A percentile compares a stretch with the other conserved stretches of the same genome.
Conservation (phyloP, 1,284 basidiomycete genomes). For the Trichosporon sp. region DNA sequence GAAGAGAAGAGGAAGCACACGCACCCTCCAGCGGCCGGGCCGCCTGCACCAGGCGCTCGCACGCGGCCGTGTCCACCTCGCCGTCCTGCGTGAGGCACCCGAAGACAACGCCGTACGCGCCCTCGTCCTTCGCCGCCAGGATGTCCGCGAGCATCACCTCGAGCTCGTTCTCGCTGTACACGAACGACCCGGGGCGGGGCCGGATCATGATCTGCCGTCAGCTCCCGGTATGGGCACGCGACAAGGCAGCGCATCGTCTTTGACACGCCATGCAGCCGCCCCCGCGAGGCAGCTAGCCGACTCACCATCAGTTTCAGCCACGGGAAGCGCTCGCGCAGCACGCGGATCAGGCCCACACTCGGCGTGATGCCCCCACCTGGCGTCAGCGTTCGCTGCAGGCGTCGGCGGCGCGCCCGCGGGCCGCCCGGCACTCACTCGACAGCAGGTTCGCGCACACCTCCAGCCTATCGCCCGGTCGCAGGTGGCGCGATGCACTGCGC, state of each 20-base stretch:
- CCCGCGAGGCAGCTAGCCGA: background rate
- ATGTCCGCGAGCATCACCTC: constrained; percentile 71
- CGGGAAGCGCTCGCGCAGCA: constrained; percentile 55
- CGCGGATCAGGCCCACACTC: constrained; percentile 62
- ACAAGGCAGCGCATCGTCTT: background rate
- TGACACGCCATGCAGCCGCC: background rate
- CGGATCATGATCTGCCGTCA: constrained; percentile 66
- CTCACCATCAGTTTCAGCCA: constrained; percentile 63
- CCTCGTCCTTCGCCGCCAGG: constrained; percentile 43
- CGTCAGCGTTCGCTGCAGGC: background rate
- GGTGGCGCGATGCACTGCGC: constrained; percentile 13
- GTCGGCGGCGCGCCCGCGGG: background rate
- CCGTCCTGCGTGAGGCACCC: constrained; percentile 62
- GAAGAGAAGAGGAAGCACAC: constrained; percentile 8
- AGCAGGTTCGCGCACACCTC: constrained; percentile 69
- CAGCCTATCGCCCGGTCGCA: constrained; percentile 50
- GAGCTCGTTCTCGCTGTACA: constrained; percentile 62
- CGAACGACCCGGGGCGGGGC: constrained; percentile 69
- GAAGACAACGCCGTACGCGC: constrained; percentile 64
- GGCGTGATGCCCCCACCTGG: constrained; percentile 72
- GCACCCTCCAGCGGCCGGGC: constrained; percentile 63
- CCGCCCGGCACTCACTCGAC: constrained; percentile 43
- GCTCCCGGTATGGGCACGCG: background rate
- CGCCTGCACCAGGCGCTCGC: constrained; percentile 53
- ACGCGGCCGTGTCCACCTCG: constrained; percentile 56